Conservation (phyloP, 345 rosid species). For the Pugionium dolabratum region DNA sequence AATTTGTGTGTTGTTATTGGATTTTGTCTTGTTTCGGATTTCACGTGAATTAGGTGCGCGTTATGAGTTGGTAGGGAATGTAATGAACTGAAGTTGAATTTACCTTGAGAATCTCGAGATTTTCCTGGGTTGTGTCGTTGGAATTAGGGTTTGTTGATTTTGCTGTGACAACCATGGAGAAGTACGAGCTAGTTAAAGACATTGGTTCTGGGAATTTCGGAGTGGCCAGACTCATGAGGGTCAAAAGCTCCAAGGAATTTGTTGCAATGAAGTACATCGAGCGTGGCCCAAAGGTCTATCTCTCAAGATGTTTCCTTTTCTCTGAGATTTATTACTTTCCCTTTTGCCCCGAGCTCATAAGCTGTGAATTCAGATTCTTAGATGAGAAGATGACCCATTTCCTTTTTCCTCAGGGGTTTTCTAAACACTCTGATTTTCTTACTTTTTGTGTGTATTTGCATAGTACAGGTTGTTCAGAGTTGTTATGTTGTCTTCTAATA, state of each 20-base stretch:
- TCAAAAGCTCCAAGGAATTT: constrained; percentile 72
- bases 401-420: neutral
- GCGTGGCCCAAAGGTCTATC: constrained; percentile 67
- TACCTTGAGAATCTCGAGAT: neutral
- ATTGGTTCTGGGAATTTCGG: constrained; percentile 92
- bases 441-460: neutral
- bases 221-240: constrained; percentile 80
- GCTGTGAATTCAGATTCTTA: neutral
- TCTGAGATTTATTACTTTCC: neutral
- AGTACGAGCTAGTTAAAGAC: constrained; percentile 75
- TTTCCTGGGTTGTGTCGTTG: neutral
- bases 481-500: neutral
- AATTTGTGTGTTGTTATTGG: neutral
- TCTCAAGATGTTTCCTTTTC: neutral
- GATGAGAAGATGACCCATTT: neutral
- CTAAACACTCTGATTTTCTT: neutral
- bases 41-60: neutral
- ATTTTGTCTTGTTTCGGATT: neutral
- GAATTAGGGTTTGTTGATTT: constrained; percentile 9
- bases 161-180: constrained; percentile 52
- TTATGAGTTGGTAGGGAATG: neutral
- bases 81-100: constrained; percentile 22
- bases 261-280: constrained; percentile 94
- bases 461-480: neutral
- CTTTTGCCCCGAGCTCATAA: neutral